phyloP scores from a whole-genome alignment of 208 protist species.

The Leishmania aethiopica region DNA sequence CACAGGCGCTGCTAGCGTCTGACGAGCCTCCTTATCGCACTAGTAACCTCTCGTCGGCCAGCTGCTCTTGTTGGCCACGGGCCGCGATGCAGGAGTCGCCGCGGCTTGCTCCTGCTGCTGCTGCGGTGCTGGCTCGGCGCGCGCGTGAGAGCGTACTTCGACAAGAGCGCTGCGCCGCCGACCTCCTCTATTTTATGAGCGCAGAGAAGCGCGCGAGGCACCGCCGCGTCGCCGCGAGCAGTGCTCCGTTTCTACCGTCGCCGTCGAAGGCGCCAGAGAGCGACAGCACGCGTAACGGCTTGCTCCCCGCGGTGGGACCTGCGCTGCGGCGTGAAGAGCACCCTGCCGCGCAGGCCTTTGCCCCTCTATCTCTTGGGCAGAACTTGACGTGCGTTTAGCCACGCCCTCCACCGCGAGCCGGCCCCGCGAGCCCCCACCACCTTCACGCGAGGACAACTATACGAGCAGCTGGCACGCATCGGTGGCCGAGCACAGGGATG shows the following conservation, averaged over 20 bases:
- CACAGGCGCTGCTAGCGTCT: constrained; percentile 5
- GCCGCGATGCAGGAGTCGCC: not conserved
- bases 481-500: not conserved
- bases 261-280: not conserved
- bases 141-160: constrained; percentile 20
- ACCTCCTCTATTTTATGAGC: constrained; percentile 31
- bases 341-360: not conserved
- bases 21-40: not conserved
- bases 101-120: constrained; percentile 15
- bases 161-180: constrained; percentile 23
- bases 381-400: constrained; percentile 3
- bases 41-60: not conserved
- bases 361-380: not conserved
- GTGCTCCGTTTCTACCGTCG: not conserved
- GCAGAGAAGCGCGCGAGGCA: constrained; percentile 13
- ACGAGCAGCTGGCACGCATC: not conserved
- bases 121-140: constrained; percentile 19
- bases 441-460: not conserved
- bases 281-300: not conserved
- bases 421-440: not conserved
- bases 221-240: not conserved
- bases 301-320: not conserved
- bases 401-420: not conserved
- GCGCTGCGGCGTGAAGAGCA: not conserved
- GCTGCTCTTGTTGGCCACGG: not conserved